A percentile compares a stretch with the other conserved stretches of the same genome.
These are phyloP conservation scores for Serendipita indica DNA, from an alignment of 768 basidiomycete species.

Conservation along the genomic window DNA sequence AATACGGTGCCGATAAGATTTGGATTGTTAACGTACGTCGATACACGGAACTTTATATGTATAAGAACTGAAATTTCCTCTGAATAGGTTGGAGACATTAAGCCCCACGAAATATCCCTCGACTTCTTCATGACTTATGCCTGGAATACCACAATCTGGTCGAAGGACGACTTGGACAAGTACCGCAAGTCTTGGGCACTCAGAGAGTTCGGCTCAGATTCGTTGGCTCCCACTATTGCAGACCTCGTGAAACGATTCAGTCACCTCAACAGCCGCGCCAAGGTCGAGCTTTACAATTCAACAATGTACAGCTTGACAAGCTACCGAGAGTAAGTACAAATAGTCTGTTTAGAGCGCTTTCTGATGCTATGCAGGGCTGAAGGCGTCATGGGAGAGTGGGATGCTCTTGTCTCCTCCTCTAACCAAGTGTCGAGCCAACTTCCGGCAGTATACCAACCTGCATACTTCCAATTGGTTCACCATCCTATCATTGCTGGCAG, in stretches of 20 bases:
- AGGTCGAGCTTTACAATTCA: constrained; percentile 48
- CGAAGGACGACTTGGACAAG: constrained; percentile 31
- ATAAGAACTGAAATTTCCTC: not conserved
- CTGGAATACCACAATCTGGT: constrained; percentile 39
- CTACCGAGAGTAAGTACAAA: constrained; percentile 45
- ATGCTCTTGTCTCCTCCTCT: constrained; percentile 32
- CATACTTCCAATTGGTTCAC: constrained; percentile 60
- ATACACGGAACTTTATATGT: too few species aligned
- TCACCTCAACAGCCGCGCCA: constrained; percentile 41
- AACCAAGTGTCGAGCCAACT: constrained; percentile 42
- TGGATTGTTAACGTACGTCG: constrained; percentile 3
- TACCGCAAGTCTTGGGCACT: constrained; percentile 47
- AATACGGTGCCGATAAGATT: not conserved
- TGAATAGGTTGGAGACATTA: constrained; percentile 46
- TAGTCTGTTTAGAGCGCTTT: not conserved
- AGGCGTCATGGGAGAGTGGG: constrained; percentile 36
- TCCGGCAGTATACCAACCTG: constrained; percentile 31
- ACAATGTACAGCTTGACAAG: constrained; percentile 50
- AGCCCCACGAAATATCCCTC: constrained; percentile 55
- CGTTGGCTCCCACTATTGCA: constrained; percentile 30
- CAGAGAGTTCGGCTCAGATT: constrained; percentile 40
- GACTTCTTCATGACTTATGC: constrained; percentile 54
- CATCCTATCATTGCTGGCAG: constrained; percentile 46
- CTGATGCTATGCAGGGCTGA: constrained; percentile 34
- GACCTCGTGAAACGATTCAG: constrained; percentile 43